phyloP scores from a whole-genome alignment of 2,329 filamentous ascomycete species.

The Aspergillus texensis region DNA sequence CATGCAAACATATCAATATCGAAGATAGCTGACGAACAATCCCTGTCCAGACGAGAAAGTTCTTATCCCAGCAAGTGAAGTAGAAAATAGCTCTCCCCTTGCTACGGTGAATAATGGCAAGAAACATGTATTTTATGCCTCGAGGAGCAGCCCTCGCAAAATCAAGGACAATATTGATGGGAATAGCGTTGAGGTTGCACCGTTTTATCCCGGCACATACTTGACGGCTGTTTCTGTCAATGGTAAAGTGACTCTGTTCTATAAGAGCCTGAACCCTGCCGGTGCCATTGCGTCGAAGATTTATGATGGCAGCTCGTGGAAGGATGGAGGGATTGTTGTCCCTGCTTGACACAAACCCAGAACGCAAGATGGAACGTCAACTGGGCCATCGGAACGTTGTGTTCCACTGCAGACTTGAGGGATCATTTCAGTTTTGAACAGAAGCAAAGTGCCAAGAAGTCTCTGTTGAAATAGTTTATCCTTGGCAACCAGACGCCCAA shows the following conservation, averaged over 20 bases:
- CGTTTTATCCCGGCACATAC: conserved; percentile 3
- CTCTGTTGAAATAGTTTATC: too few relatives aligned
- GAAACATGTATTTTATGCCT: background rate
- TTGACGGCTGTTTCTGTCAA: background rate
- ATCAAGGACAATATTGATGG: background rate
- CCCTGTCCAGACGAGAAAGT: background rate
- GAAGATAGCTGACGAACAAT: background rate
- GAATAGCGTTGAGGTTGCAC: background rate
- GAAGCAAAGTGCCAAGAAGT: background rate
- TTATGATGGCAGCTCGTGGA: conserved; percentile 7
- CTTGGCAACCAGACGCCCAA: too few relatives aligned
- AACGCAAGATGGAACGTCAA: background rate
- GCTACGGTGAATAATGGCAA: background rate
- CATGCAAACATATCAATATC: background rate
- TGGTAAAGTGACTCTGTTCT: background rate
- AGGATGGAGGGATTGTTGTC: background rate
- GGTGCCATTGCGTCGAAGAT: background rate
- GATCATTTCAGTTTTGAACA: background rate
- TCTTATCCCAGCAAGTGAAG: background rate
- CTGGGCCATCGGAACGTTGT: background rate
- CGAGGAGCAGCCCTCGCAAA: background rate
- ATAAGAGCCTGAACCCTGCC: background rate
- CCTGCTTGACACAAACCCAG: background rate
- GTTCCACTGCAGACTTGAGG: background rate
- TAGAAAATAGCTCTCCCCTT: conserved; percentile 2